These are phyloP conservation scores for Plantago lanceolata DNA, from an alignment of 305 asterid genomes.

Conservation along the genomic window DNA sequence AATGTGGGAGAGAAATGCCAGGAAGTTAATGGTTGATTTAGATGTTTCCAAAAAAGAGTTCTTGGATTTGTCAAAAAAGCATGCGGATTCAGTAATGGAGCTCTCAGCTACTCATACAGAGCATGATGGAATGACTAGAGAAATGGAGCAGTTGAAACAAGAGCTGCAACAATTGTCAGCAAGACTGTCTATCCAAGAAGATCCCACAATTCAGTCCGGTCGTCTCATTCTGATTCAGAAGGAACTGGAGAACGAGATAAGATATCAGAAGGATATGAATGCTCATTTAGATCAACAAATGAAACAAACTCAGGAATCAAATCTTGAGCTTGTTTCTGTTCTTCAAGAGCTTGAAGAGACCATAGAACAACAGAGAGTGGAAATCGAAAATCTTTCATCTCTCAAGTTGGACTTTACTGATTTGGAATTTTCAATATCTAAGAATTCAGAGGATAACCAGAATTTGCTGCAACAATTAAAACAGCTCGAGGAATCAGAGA, in stretches of 20 bases:
- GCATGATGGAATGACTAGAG: slow-evolving; percentile 48
- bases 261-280: slow-evolving; percentile 58
- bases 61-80: slow-evolving; percentile 54
- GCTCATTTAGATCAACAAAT: slow-evolving; percentile 59
- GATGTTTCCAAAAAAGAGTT: slow-evolving; percentile 60
- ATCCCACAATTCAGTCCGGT: slow-evolving; percentile 36
- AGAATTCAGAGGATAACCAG: slow-evolving; percentile 32
- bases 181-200: slow-evolving; percentile 33
- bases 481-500: slow-evolving; percentile 48
- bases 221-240: slow-evolving; percentile 39
- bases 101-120: slow-evolving; percentile 61
- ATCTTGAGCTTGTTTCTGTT: slow-evolving; percentile 68
- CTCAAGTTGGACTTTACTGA: slow-evolving; percentile 28
- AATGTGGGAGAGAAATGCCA: slow-evolving; percentile 93
- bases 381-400: slow-evolving; percentile 58
- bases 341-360: slow-evolving; percentile 87
- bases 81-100: slow-evolving; percentile 59
- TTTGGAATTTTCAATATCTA: slow-evolving; percentile 28
- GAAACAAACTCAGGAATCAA: slow-evolving; percentile 76
- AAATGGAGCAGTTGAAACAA: slow-evolving; percentile 43
- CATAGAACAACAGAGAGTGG: slow-evolving; percentile 61
- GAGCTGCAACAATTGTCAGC: slow-evolving; percentile 32
- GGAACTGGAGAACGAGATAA: slow-evolving; percentile 67
- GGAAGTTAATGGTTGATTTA: slow-evolving; percentile 72
- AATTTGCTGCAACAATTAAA: slow-evolving; percentile 35